A percentile compares a stretch with the other conserved stretches of the same genome.
These are phyloP conservation scores for Pichia sorboxylosa DNA, from an alignment of 1,139 yeast genomes.

Conservation along the genomic window DNA sequence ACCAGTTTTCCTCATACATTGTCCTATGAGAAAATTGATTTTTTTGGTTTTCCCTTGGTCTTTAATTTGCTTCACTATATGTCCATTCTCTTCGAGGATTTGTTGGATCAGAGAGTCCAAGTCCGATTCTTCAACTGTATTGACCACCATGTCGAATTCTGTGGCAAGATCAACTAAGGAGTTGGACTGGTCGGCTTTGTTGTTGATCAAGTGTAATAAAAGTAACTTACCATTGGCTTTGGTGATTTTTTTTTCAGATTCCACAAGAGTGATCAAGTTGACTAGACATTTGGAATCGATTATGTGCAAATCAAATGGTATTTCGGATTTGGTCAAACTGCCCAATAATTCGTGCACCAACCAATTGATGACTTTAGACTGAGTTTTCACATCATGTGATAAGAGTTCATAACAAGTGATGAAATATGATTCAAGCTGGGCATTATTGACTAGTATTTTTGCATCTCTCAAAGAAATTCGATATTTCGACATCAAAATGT, in stretches of 20 bases:
- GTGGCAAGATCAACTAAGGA: constrained; percentile 41
- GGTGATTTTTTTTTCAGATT: constrained; percentile 26
- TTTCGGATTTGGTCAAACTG: constrained; percentile 41
- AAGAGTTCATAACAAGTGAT: constrained; percentile 39
- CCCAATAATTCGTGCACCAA: constrained; percentile 74
- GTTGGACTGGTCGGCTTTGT: constrained; percentile 26
- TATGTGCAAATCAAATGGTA: constrained; percentile 27
- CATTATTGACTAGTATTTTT: constrained; percentile 41
- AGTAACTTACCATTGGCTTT: constrained; percentile 57
- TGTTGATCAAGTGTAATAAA: constrained; percentile 45
- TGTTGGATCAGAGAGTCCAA: constrained; percentile 35
- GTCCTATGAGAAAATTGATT: constrained; percentile 68
- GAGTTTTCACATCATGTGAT: constrained; percentile 18
- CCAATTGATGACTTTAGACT: constrained; percentile 60
- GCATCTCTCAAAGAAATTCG: constrained; percentile 64
- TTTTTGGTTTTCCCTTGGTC: constrained; percentile 51
- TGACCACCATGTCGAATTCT: constrained; percentile 15
- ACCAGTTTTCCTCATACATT: constrained; percentile 67
- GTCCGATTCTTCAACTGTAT: constrained; percentile 1
- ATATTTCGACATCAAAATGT: constrained; percentile 43
- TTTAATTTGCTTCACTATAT: constrained; percentile 44
- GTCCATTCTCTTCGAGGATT: constrained; percentile 38
- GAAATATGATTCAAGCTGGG: constrained; percentile 33
- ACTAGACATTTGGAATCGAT: constrained; percentile 31
- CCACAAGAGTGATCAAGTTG: constrained; percentile 32